Conservation (phyloP, 805 yeast species). For the Candida vartiovaarae region DNA sequence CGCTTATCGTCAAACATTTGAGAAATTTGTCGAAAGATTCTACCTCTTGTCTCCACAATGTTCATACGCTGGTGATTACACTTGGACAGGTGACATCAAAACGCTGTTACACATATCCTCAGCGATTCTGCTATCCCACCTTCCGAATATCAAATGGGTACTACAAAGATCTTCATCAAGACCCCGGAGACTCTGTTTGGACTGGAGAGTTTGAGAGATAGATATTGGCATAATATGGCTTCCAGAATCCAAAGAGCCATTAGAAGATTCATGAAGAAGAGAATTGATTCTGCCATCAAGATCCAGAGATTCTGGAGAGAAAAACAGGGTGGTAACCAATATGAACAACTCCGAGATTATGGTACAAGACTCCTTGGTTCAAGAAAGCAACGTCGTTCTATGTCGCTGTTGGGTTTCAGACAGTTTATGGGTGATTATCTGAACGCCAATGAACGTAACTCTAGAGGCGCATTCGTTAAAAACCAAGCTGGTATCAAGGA, state of each 20-base stretch:
- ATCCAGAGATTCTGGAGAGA: constrained; percentile 82
- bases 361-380: constrained; percentile 67
- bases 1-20: constrained; percentile 95
- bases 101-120: constrained; percentile 48
- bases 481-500: constrained; percentile 66
- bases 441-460: constrained; percentile 70
- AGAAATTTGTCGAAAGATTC: constrained; percentile 91
- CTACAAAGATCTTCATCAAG: constrained; percentile 86
- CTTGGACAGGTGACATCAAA: constrained; percentile 54
- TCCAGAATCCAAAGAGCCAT: constrained; percentile 96
- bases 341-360: constrained; percentile 76
- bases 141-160: constrained; percentile 86
- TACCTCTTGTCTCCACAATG: constrained; percentile 81
- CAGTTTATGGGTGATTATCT: constrained; percentile 93
- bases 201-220: constrained; percentile 91
- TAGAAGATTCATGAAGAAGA: constrained; percentile 73
- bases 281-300: constrained; percentile 78
- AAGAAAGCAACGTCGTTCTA: constrained; percentile 82
- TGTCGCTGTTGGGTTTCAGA: constrained; percentile 82
- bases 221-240: constrained; percentile 98
- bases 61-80: constrained; percentile 83
- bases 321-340: constrained; percentile 72
- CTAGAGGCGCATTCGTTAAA: constrained; percentile 69
- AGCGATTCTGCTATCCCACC: constrained; percentile 62
- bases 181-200: constrained; percentile 96